Conservation (phyloP, 2,329 filamentous ascomycete genomes). For the Aspergillus viridinutans region DNA sequence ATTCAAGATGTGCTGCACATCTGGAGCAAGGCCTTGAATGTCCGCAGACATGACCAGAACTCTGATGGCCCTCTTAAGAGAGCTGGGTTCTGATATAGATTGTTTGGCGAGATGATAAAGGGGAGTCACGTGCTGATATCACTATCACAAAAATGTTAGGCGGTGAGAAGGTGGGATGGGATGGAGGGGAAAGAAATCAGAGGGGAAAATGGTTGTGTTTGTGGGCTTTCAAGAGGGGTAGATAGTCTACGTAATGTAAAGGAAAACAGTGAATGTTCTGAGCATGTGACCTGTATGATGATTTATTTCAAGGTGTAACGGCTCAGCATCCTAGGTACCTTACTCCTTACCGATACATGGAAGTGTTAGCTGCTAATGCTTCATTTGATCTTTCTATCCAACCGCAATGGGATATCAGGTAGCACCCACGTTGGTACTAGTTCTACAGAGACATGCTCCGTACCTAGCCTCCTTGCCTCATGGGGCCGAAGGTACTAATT, state of each 20-base stretch:
- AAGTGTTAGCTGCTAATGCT: not conserved
- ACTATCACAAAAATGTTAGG: constrained; percentile 15
- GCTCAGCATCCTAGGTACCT: too few species aligned
- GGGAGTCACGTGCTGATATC: constrained; percentile 23
- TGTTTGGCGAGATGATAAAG: constrained; percentile 6
- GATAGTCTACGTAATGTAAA: not conserved
- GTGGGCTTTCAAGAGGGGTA: not conserved
- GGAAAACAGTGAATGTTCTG: not conserved
- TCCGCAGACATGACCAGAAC: constrained; percentile 26
- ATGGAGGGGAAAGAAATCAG: constrained; percentile 8
- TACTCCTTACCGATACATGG: not conserved
- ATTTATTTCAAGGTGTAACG: not conserved
- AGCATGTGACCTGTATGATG: not conserved
- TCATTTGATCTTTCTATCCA: not conserved
- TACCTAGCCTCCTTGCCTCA: not conserved
- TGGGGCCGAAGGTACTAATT: too few species aligned
- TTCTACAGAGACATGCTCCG: not conserved
- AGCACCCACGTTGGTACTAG: not conserved
- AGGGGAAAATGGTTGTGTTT: not conserved
- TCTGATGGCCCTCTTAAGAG: constrained; percentile 8
- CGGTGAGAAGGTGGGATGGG: constrained; percentile 12
- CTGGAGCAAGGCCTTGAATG: constrained; percentile 16
- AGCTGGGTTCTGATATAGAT: constrained; percentile 15
- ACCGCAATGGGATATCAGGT: not conserved
- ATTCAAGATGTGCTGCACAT: constrained; percentile 23